A percentile compares a stretch with the other conserved stretches of the same genome.
phyloP scores from a whole-genome alignment of 148 eudicot species.

The Vaccinium vitisidaea region DNA sequence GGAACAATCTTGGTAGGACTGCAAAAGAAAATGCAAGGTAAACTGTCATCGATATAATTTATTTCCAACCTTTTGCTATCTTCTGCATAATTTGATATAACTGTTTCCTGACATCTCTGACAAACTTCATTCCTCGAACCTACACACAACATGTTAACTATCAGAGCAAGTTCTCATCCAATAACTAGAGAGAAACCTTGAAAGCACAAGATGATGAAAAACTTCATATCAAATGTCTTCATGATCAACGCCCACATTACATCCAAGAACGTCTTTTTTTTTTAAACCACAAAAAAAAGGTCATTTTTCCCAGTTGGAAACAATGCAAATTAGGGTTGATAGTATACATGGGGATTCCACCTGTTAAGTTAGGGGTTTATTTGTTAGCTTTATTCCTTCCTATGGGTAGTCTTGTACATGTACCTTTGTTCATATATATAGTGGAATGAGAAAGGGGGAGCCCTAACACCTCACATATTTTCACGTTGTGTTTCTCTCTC shows the following conservation, averaged over 20 bases:
- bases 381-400: too few species aligned
- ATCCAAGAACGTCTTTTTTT: too few species aligned
- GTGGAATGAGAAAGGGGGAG: too few species aligned
- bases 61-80: slow-evolving; percentile 63
- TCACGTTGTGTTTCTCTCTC: too few species aligned
- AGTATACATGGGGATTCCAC: not conserved
- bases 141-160: slow-evolving; percentile 22
- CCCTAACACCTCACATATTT: too few species aligned
- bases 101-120: slow-evolving; percentile 88
- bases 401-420: too few species aligned
- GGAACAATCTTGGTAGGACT: not conserved
- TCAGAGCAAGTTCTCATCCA: not conserved
- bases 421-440: too few species aligned
- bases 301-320: not conserved
- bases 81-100: slow-evolving; percentile 89
- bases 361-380: too few species aligned
- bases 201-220: not conserved
- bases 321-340: not conserved
- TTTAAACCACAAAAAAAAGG: too few species aligned
- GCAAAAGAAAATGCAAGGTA: not conserved
- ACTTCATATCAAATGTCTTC: too few species aligned
- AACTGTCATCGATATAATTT: not conserved
- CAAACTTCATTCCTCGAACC: slow-evolving; percentile 94
- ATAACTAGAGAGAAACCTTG: not conserved
- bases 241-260: too few species aligned